Base-by-base conservation (phyloP, 1,284 basidiomycete species). In the Tremellales sp. region DNA sequence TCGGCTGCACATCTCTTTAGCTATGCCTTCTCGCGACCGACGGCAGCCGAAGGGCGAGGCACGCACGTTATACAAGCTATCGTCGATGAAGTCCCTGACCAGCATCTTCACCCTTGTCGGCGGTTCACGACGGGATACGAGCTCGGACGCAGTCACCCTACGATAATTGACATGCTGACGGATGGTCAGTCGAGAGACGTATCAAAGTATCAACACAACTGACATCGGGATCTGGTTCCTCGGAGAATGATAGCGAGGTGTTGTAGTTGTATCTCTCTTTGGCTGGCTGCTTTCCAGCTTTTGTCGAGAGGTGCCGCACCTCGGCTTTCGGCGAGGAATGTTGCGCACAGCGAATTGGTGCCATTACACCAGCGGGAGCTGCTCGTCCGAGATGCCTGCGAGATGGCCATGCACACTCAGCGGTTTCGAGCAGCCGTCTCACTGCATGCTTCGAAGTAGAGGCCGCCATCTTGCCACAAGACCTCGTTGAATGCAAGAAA, bases 41-140 rank as follows among this genome's bases (percentile, higher is more conserved):
- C 14, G 29, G 7, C 29, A 18, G 28, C 41, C 14, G 16, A 34
- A 10, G 7, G 41, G n/a, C n/a, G n/a, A n/a, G 7, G 21, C n/a
- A 56, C 69, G 56, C 48, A 73, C 71, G 65, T 99, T 97, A 76
- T 98, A 99, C 35, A 99, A 74, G 16, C 87, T 85, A 68, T 99
- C 95, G 64, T 97, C 89, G 57, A 99, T 93, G 69, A 89, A 99
- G 74, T 99, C 94, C 51, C 95, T 80, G 38, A 87, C 84, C 28
- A 98, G 84, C 89, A 97, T 95, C 69, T 88, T 89, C 40, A 93
- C 91, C 43, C 81, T 76, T 18, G 77, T 81, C 3, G 93, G 94
- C 3, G 86, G 88, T 40, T 76, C 73, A n/a, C 70, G 75, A 46
- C 75, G 73, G 46, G 68, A 70, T 52, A 81, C 80, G 43, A 93